phyloP scores from a whole-genome alignment of 768 basidiomycete genomes.

The Pisolithus albus region DNA sequence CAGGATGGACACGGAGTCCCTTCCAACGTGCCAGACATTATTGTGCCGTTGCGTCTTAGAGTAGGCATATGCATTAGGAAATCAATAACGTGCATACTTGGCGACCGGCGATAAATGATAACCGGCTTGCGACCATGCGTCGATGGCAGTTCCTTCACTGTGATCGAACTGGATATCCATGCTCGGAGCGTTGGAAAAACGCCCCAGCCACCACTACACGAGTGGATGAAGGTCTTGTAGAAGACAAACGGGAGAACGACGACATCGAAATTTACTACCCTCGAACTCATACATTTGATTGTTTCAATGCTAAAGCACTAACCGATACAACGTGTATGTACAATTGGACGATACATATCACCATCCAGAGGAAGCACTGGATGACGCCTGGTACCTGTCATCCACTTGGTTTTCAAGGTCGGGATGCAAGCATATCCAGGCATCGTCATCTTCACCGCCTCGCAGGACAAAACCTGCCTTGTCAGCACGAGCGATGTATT shows the following conservation, averaged over 20 bases:
- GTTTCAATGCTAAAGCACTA: slow-evolving; percentile 10
- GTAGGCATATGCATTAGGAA: too few relatives aligned
- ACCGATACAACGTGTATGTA: neutral
- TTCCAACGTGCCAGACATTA: too few relatives aligned
- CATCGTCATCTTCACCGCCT: slow-evolving; percentile 32
- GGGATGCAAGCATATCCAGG: slow-evolving; percentile 32
- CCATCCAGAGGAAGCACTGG: too few relatives aligned
- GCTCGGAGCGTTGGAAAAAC: too few relatives aligned
- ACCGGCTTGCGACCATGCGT: too few relatives aligned
- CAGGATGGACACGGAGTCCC: too few relatives aligned
- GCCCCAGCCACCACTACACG: too few relatives aligned
- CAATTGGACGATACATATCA: neutral
- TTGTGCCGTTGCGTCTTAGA: too few relatives aligned
- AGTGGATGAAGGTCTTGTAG: slow-evolving; percentile 36
- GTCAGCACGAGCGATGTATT: slow-evolving; percentile 36
- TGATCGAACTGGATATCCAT: slow-evolving; percentile 14
- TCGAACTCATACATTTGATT: slow-evolving; percentile 29
- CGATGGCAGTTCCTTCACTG: too few relatives aligned
- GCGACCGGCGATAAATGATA: too few relatives aligned
- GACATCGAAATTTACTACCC: slow-evolving; percentile 53
- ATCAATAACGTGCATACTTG: too few relatives aligned
- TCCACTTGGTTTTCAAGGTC: slow-evolving; percentile 8
- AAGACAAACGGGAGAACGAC: slow-evolving; percentile 34
- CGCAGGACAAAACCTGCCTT: slow-evolving; percentile 33
- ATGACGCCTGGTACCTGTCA: too few relatives aligned